Base-by-base conservation (phyloP, 1,284 basidiomycete species). In the Golubevia sp. region DNA sequence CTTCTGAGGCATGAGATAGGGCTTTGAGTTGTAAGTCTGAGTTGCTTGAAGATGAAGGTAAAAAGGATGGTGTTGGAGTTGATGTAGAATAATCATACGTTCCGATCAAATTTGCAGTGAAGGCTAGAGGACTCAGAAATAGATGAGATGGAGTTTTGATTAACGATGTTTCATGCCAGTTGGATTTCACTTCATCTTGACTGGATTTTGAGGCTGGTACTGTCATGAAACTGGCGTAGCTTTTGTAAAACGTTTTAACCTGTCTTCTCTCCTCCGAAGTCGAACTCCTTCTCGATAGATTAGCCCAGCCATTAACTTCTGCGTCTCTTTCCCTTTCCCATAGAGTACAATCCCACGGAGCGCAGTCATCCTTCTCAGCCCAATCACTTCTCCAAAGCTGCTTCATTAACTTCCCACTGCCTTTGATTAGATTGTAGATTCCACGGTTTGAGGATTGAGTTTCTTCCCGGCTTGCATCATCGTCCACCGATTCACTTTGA, bases 271-370 rank as follows among this genome's bases (percentile, higher is more conserved):
- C 30, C 11, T 34, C 30, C 11, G 5, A 3, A 5, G 11, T 3
- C 11, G 4, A 11, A 34, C 30, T 21, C 0, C 64, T 66, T n/a
- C n/a, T n/a, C n/a, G n/a, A n/a, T n/a, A n/a, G n/a, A n/a, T n/a
- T n/a, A n/a, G n/a, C n/a, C 68, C 65, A 66, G 5, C 52, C 56
- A 15, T 66, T 56, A n/a, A 58, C 48, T 8, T 59, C 13, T 2
- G 49, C 24, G 49, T 68, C 64, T 18, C 23, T 25, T 6, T 66
- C 69, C 0, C 71, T 52, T 30, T 73, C 60, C 3, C 55, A 56
- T 53, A 74, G 63, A 3, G 71, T 70, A 27, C 68, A 73, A n/a
- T 74, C 73, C 73, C 73, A 74, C 15, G 73, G 71, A 0, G 70
- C 73, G 34, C 68, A 68, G 34, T 74, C 73, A 1, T 51, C n/a